These are phyloP conservation scores for Magnusiomyces paraingens DNA, from an alignment of 1,139 yeast species.

Conservation along the genomic window DNA sequence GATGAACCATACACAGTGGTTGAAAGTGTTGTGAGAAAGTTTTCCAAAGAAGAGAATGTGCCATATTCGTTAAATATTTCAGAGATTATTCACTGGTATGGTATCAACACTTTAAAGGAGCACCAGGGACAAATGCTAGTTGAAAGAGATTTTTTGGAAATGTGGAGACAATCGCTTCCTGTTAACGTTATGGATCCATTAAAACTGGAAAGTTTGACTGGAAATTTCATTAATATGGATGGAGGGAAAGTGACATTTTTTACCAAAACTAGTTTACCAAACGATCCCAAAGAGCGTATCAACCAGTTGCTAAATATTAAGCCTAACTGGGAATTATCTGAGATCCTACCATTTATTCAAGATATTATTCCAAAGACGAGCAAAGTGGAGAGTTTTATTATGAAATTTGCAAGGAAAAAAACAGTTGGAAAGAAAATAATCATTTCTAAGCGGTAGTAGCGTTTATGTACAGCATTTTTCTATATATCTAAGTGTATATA, in stretches of 20 bases:
- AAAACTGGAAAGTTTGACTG: neutral
- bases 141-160: neutral
- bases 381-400: conserved; percentile 61
- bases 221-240: neutral
- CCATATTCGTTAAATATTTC: conserved; percentile 14
- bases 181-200: neutral
- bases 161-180: conserved; percentile 1
- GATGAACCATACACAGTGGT: conserved; percentile 21
- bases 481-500: neutral
- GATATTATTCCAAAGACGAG: conserved; percentile 48
- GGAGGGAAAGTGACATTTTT: conserved; percentile 2
- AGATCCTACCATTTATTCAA: conserved; percentile 61
- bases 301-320: conserved; percentile 55
- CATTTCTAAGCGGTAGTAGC: conserved; percentile 3
- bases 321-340: conserved; percentile 63
- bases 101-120: conserved; percentile 11
- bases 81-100: conserved; percentile 14
- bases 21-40: conserved; percentile 33
- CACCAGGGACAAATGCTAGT: neutral
- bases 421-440: conserved; percentile 45
- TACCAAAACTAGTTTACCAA: conserved; percentile 16
- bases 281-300: conserved; percentile 21
- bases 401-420: conserved; percentile 70
- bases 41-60: neutral
- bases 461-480: neutral